Base-by-base conservation (phyloP, 306 rosid species). In the Dryas alaskensis region DNA sequence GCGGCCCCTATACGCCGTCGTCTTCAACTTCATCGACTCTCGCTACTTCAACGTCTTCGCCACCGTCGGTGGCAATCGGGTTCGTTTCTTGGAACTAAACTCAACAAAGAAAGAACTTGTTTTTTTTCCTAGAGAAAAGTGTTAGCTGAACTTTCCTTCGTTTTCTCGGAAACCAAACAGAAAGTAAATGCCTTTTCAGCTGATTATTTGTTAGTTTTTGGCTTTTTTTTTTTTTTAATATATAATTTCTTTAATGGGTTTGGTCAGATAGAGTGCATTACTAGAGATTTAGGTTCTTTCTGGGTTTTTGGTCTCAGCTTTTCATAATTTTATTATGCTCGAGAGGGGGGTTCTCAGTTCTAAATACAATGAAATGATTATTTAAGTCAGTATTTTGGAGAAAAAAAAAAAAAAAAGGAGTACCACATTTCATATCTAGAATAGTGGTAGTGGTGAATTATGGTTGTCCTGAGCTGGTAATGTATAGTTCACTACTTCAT, bases 11-110 rank as follows among this genome's bases (percentile, higher is more conserved):
- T 92, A 92, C 80, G 95, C 96, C 63, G 79, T 92, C 51, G 93
- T 92, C 83, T 94, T 94, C 85, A 94, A 94, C 86, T 89, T 89
- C 88, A 79, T 89, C 47, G 97, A 94, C 66, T 84, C 95, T 14
- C 95, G 92, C 73, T 94, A 85, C 85, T 70, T 87, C 87, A 84
- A 82, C 68, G 93, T 94, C 78, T 94, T 94, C 64, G 96, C 96
- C 77, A 94, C 96, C 66, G 99, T 88, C 57, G 93, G 99, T 27
- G 96, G 97, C 84, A 94, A 94, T 75, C 86, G 95, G 89, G 93
- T 89, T 22, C 19, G 87, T 74, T 4, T 46, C 75, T 49, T 64
- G 31, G 16, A 27, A 43, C 53, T 4, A 6, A 72, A 59, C 10
- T 4, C 45, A 43, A 7, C 17, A 57, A 16, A 37, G 19, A 57